These are phyloP conservation scores for Artemisia annua DNA, from an alignment of 129 eudicot genomes.

Conservation along the genomic window DNA sequence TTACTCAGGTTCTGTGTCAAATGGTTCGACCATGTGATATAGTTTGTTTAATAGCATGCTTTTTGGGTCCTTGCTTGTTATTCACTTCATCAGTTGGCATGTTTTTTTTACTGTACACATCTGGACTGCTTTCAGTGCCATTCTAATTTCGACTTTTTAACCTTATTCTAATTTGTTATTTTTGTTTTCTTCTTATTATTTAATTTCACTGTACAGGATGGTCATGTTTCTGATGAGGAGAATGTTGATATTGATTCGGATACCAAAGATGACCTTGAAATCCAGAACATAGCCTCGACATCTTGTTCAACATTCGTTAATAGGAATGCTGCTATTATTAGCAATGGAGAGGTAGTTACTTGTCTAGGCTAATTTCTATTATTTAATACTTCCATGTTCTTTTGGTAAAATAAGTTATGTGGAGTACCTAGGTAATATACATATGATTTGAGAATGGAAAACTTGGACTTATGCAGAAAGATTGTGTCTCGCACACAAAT, in stretches of 20 bases:
- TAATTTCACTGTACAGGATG: constrained; percentile 40
- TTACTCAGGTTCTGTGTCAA: neutral
- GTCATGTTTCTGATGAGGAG: constrained; percentile 48
- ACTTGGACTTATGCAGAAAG: too few species aligned
- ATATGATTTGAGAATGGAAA: neutral
- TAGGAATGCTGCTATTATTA: constrained; percentile 29
- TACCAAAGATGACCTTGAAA: constrained; percentile 71
- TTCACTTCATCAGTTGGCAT: neutral
- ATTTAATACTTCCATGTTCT: neutral
- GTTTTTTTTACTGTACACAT: neutral
- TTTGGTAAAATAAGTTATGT: neutral
- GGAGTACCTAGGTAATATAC: neutral
- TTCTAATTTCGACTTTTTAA: neutral
- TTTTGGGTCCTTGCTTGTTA: too few species aligned
- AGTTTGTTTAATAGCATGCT: too few species aligned
- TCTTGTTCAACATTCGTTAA: constrained; percentile 33
- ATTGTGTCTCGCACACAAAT: too few species aligned
- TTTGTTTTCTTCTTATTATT: neutral
- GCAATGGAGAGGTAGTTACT: constrained; percentile 45
- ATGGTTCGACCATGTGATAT: neutral
- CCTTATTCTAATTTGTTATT: neutral
- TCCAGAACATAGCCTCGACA: constrained; percentile 33
- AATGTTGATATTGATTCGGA: constrained; percentile 53
- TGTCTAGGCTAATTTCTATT: too few species aligned
- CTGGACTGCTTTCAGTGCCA: too few species aligned